A percentile compares a stretch with the other conserved stretches of the same genome.
Evolutionary conservation across 495 filamentous ascomycete species (phyloP).

Genomic region (Sphaerosporella brunnea): DNA sequence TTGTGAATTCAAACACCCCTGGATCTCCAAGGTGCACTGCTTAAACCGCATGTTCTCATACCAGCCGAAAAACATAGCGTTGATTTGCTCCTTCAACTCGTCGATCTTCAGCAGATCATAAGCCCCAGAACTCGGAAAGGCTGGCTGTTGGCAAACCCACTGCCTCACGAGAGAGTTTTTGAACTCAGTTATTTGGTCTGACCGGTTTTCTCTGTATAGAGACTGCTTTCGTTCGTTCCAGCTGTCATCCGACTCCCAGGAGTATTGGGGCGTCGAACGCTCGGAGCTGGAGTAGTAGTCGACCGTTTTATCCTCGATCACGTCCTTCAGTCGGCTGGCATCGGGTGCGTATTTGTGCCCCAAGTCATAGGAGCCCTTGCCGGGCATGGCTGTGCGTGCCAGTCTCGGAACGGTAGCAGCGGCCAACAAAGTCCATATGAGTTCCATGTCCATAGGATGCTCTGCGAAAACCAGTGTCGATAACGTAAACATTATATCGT

Average conservation of each 20-base stretch:
- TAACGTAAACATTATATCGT: slow-evolving; percentile 33
- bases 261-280: too few relatives aligned
- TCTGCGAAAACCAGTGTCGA: slow-evolving; percentile 28
- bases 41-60: background rate
- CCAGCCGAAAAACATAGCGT: background rate
- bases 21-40: background rate
- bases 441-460: slow-evolving; percentile 15
- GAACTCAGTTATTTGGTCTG: background rate
- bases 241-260: too few relatives aligned
- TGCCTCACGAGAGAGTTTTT: background rate
- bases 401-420: slow-evolving; percentile 26
- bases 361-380: background rate
- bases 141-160: background rate
- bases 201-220: background rate
- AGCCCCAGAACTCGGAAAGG: background rate
- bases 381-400: slow-evolving; percentile 1
- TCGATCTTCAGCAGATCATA: background rate
- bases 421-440: slow-evolving; percentile 29
- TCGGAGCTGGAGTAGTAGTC: too few relatives aligned
- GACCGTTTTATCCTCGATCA: too few relatives aligned
- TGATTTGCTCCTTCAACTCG: background rate
- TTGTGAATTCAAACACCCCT: background rate
- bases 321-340: too few relatives aligned
- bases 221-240: background rate
- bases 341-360: too few relatives aligned